Evolutionary conservation across 257 asterid genomes (phyloP), one percentile per base, ranked within the genome.

Genomic region (Leonotis leonurus): DNA sequence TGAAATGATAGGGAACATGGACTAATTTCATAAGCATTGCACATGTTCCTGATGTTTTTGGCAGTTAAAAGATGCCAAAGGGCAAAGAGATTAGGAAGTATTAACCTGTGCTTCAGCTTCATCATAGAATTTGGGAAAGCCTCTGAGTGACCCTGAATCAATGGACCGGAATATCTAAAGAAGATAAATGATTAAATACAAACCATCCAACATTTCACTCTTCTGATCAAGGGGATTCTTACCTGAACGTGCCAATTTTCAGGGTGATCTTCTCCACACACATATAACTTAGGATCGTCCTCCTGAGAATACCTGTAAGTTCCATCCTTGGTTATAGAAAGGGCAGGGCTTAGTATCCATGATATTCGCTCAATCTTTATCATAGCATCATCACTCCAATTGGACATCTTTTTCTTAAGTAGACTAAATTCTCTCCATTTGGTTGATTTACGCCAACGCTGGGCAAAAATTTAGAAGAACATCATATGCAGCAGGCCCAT

Each of bases 241-340:
- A 91, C 98, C 98, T 92, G 97, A 65, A 80, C 95, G 43, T 88
- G 94, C 97, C 97, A 92, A 75, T 80, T 83, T 64, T 88, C 95
- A 43, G 81, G 85, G 45, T 88, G 35, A 29, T 78, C 83, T 59
- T 81, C 94, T 30, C 63, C 44, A 14, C 71, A 54, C 56, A 90
- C 86, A 64, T 78, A 65, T 60, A 88, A 78, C 71, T 73, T 70
- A 44, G 96, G 91, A 70, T 91, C 92, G 39, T 80, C 96, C 68
- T 73, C 84, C 14, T 80, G 79, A 45, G 68, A 58, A 50, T 69
- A 55, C 60, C 44, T 75, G 70, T 64, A 65, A 43, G 85, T 59
- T 48, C 85, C 83, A 70, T 82, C 85, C 75, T 71, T 78, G 11
- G 80, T 65, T 66, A 77, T 6, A 59, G 77, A 24, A 33, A 74